These are phyloP conservation scores for Dothistroma septosporum DNA, from an alignment of 2,329 filamentous ascomycete species.

Conservation along the genomic window DNA sequence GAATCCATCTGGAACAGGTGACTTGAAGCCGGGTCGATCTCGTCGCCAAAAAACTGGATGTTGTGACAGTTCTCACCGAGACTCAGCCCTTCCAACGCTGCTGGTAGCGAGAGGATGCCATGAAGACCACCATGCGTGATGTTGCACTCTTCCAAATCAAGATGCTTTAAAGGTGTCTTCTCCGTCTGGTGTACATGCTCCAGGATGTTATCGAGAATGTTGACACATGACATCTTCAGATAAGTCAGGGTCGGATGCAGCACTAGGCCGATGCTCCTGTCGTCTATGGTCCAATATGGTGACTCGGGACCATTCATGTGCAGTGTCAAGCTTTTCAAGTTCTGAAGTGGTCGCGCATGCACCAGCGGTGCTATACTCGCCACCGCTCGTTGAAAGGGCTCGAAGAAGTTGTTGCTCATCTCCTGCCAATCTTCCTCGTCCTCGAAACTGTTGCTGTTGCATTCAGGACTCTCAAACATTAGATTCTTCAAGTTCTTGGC, in stretches of 20 bases:
- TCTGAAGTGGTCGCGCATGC: constrained; percentile 16
- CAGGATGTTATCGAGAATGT: constrained; percentile 13
- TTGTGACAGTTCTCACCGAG: constrained; percentile 25
- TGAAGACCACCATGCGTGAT: constrained; percentile 21
- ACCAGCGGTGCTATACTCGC: background rate
- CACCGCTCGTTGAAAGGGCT: constrained; percentile 16
- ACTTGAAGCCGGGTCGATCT: constrained; percentile 15
- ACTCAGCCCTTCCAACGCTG: constrained; percentile 16
- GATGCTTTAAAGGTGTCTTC: constrained; percentile 17
- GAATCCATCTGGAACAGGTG: constrained; percentile 20
- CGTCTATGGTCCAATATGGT: constrained; percentile 24
- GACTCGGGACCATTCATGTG: constrained; percentile 22
- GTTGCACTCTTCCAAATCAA: constrained; percentile 23
- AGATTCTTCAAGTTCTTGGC: constrained; percentile 16
- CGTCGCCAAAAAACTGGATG: constrained; percentile 13
- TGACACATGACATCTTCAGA: constrained; percentile 26
- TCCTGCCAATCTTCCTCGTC: constrained; percentile 12
- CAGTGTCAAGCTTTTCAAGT: constrained; percentile 18
- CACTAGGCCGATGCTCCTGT: constrained; percentile 15
- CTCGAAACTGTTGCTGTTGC: constrained; percentile 22
- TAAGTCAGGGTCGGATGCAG: constrained; percentile 14
- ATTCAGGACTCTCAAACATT: constrained; percentile 23
- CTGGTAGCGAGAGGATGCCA: constrained; percentile 20
- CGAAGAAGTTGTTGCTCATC: constrained; percentile 15
- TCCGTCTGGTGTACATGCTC: background rate